Conservation (phyloP, 768 basidiomycete species). For the Stropharia rugosoannulata region DNA sequence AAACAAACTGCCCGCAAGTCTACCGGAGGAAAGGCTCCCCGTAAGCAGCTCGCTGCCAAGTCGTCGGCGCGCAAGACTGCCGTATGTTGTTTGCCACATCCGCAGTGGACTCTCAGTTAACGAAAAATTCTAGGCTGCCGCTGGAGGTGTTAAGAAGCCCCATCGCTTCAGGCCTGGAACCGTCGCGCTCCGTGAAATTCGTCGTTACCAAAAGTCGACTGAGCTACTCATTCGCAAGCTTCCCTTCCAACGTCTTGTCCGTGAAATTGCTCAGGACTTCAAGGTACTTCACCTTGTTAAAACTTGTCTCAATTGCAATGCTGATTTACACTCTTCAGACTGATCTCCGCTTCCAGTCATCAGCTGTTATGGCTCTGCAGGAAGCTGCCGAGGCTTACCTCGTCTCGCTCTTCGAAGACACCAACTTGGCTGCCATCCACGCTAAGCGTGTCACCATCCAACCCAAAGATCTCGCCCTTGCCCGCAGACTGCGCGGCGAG, state of each 20-base stretch:
- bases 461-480: constrained; percentile 83
- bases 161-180: constrained; percentile 85
- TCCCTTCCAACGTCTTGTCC: constrained; percentile 87
- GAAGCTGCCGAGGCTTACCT: constrained; percentile 85
- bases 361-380: constrained; percentile 84
- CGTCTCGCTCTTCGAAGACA: constrained; percentile 77
- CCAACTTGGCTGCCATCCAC: constrained; percentile 83
- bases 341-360: constrained; percentile 88
- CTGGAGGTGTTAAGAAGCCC: constrained; percentile 93
- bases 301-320: constrained; percentile 4
- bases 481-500: constrained; percentile 78
- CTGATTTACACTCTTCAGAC: constrained; percentile 40
- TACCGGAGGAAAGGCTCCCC: constrained; percentile 82
- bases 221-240: constrained; percentile 86
- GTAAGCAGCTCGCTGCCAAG: constrained; percentile 62
- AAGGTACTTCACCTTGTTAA: constrained; percentile 49
- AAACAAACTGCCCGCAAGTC: constrained; percentile 91
- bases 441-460: constrained; percentile 85
- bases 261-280: constrained; percentile 91
- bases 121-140: constrained; percentile 36
- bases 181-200: constrained; percentile 87
- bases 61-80: constrained; percentile 63
- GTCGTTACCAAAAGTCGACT: constrained; percentile 87
- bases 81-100: constrained; percentile 26
- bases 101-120: not conserved